Percentiles rank a stretch among this genome's conserved stretches.
Evolutionary conservation across 805 yeast genomes (phyloP).

Genomic region (Yarrowia sp.): DNA sequence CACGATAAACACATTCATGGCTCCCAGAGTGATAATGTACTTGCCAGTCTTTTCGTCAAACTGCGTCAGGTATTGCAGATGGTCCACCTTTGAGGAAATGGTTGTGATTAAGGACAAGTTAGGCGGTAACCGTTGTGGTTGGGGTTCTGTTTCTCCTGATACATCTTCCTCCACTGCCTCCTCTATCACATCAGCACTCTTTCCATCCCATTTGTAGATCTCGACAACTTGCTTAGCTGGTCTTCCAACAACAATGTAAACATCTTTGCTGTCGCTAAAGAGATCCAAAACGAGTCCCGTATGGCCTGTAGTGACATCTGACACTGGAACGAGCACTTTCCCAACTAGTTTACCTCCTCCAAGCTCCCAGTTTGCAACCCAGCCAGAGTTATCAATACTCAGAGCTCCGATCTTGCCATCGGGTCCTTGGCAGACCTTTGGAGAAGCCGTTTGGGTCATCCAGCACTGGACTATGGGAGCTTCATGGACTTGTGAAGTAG

Average conservation of each 20-base stretch:
- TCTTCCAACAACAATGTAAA: not conserved
- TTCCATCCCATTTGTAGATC: conserved; percentile 13
- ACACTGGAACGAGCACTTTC: not conserved
- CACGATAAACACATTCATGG: conserved; percentile 6
- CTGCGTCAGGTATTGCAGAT: conserved; percentile 12
- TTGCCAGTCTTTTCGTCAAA: conserved; percentile 14
- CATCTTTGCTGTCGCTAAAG: conserved; percentile 5
- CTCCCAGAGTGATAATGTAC: conserved; percentile 5
- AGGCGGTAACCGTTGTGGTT: not conserved
- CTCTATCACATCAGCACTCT: not conserved
- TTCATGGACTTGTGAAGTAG: conserved; percentile 15
- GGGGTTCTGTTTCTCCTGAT: not conserved
- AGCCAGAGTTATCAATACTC: conserved; percentile 6
- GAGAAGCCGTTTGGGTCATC: conserved; percentile 16
- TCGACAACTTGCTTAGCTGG: not conserved
- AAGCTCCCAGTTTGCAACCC: conserved; percentile 19
- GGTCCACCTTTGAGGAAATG: not conserved
- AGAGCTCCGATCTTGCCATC: conserved; percentile 12
- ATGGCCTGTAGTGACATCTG: conserved; percentile 6
- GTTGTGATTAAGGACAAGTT: not conserved
- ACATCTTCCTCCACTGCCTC: not conserved
- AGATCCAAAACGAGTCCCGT: conserved; percentile 12
- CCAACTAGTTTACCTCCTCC: conserved; percentile 9
- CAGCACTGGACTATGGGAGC: conserved; percentile 9
- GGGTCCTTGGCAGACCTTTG: conserved; percentile 13